These are phyloP conservation scores for Colletotrichum falcatum DNA, from an alignment of 2,329 filamentous ascomycete genomes.

Conservation along the genomic window DNA sequence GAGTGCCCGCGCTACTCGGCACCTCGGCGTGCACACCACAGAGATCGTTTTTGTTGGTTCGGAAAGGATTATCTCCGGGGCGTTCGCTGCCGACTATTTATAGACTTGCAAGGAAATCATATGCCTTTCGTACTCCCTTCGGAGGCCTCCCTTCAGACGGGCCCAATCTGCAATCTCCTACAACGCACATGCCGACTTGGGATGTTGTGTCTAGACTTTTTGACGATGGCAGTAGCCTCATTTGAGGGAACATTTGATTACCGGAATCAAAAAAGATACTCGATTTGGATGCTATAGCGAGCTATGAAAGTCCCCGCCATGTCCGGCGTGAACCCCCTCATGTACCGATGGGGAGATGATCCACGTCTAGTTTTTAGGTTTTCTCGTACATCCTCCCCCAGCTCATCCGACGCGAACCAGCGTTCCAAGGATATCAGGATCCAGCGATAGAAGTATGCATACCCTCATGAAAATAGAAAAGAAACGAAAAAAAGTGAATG, in stretches of 20 bases:
- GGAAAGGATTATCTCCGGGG: neutral
- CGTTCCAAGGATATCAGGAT: neutral
- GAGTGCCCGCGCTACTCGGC: neutral
- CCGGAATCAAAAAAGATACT: constrained; percentile 27
- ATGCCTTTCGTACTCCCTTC: neutral
- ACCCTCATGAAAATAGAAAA: constrained; percentile 5
- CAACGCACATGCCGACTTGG: neutral
- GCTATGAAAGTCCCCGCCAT: constrained; percentile 26
- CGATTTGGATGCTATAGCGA: constrained; percentile 32
- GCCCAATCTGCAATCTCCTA: neutral
- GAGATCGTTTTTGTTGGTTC: neutral
- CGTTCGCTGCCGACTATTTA: neutral
- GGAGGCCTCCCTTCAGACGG: accelerated
- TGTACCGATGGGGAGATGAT: constrained; percentile 2
- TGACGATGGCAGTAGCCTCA: no score
- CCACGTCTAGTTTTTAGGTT: constrained; percentile 18
- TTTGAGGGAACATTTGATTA: neutral
- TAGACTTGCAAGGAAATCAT: neutral
- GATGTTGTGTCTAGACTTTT: neutral
- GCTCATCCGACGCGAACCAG: neutral
- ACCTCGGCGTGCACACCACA: neutral
- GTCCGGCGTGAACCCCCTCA: constrained; percentile 11
- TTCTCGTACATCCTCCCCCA: constrained; percentile 7
- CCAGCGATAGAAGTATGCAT: neutral
- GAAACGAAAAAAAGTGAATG: constrained; percentile 36